phyloP scores from a whole-genome alignment of 352 stramenopile species.

The Pythium volutum region DNA sequence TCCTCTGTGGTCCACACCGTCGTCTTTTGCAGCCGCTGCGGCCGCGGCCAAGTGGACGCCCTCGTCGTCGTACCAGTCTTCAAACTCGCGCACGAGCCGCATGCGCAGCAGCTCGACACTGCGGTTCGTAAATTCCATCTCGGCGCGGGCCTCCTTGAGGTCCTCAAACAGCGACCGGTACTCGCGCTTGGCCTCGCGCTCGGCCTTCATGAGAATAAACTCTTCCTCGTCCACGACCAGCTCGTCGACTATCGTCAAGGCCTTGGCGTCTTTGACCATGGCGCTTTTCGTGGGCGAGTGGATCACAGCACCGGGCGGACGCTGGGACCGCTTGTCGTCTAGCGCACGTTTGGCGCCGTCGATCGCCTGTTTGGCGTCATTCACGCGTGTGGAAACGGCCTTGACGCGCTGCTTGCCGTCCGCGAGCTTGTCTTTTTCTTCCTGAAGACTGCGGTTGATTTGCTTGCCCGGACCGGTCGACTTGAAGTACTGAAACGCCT shows the following conservation, averaged over 20 bases:
- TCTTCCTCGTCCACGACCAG: conserved; percentile 92
- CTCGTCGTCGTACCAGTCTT: conserved; percentile 77
- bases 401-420: conserved; percentile 72
- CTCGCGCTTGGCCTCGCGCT: conserved; percentile 84
- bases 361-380: conserved; percentile 75
- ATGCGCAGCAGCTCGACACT: conserved; percentile 77
- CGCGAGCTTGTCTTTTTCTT: conserved; percentile 75
- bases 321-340: conserved; percentile 57
- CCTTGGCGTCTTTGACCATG: conserved; percentile 10
- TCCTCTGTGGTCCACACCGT: conserved; percentile 34
- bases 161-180: conserved; percentile 83
- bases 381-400: conserved; percentile 68
- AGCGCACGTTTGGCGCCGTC: conserved; percentile 57
- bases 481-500: conserved; percentile 71
- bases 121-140: conserved; percentile 61
- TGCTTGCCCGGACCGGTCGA: conserved; percentile 52
- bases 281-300: not conserved
- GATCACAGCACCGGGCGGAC: conserved; percentile 7
- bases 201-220: conserved; percentile 82
- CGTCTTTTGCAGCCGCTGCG: not conserved
- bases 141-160: conserved; percentile 72
- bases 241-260: conserved; percentile 10
- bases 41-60: conserved; percentile 29
- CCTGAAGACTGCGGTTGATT: conserved; percentile 50
- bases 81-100: conserved; percentile 78